These are phyloP conservation scores for Inonotus hispidus DNA, from an alignment of 1,284 basidiomycete species.

Conservation along the genomic window DNA sequence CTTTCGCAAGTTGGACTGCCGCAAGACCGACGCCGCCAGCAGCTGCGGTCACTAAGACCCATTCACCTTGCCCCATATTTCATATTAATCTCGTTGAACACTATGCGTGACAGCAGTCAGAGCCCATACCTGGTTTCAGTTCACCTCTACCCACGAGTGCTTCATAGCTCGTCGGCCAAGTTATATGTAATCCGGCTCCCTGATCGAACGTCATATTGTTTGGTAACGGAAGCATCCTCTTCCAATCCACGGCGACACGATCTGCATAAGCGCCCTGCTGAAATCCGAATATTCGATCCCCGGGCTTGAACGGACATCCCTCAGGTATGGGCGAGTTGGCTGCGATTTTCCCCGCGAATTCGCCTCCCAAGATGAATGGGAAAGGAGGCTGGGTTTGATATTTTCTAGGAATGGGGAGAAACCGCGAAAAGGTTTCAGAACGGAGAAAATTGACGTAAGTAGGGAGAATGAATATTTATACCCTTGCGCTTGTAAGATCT, in stretches of 20 bases:
- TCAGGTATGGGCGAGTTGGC: slow-evolving; percentile 73
- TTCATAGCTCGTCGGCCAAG: slow-evolving; percentile 90
- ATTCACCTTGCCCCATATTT: slow-evolving; percentile 60
- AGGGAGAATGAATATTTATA: background rate
- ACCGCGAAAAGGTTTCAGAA: background rate
- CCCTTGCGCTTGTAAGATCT: slow-evolving; percentile 84
- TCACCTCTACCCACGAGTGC: slow-evolving; percentile 82
- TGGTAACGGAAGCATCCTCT: slow-evolving; percentile 52
- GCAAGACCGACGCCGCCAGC: slow-evolving; percentile 91
- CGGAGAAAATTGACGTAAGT: background rate
- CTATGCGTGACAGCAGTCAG: background rate
- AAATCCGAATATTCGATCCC: slow-evolving; percentile 89
- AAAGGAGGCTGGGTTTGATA: slow-evolving; percentile 81
- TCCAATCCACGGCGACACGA: slow-evolving; percentile 51
- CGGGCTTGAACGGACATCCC: slow-evolving; percentile 75
- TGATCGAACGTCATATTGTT: slow-evolving; percentile 61
- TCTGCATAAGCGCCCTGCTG: slow-evolving; percentile 80
- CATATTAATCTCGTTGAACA: background rate
- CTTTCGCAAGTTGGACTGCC: slow-evolving; percentile 88
- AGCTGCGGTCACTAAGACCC: slow-evolving; percentile 85
- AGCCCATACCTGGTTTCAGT: slow-evolving; percentile 56
- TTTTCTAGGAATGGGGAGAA: slow-evolving; percentile 33
- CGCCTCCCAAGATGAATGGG: slow-evolving; percentile 79
- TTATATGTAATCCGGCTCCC: slow-evolving; percentile 65
- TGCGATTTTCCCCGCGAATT: slow-evolving; percentile 83